Conservation (phyloP, 208 protist species). For the Histomonas meleagridis region DNA sequence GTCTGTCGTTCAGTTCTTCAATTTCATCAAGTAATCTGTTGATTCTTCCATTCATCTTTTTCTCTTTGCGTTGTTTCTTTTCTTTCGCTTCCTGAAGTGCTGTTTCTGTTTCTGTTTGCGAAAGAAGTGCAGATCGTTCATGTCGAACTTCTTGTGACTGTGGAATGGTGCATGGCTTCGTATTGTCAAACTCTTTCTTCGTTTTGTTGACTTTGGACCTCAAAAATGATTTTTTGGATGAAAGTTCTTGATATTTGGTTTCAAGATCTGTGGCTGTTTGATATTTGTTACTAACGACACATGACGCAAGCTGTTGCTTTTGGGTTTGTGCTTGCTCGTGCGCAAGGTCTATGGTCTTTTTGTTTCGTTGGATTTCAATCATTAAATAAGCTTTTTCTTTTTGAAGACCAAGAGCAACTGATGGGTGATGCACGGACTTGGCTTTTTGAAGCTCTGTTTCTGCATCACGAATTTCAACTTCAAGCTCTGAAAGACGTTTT, state of each 20-base stretch:
- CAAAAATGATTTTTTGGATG: not conserved
- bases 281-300: not conserved
- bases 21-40: not conserved
- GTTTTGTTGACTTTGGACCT: not conserved
- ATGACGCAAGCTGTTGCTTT: not conserved
- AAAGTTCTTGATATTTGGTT: not conserved
- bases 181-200: slow-evolving; percentile 8
- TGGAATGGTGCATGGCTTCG: not conserved
- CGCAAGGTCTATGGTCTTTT: not conserved
- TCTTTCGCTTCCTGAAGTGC: not conserved
- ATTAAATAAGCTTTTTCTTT: slow-evolving; percentile 1
- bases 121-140: not conserved
- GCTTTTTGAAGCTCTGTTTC: not conserved
- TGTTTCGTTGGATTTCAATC: not conserved
- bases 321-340: not conserved
- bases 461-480: not conserved
- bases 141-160: not conserved
- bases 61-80: not conserved
- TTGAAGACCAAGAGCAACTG: not conserved
- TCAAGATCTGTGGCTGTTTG: not conserved
- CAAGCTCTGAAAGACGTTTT: not conserved
- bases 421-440: not conserved
- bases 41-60: not conserved
- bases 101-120: not conserved
- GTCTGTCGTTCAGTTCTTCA: slow-evolving; percentile 13